These are phyloP conservation scores for Amanita pallidorosea DNA, from an alignment of 768 basidiomycete genomes.

Conservation along the genomic window DNA sequence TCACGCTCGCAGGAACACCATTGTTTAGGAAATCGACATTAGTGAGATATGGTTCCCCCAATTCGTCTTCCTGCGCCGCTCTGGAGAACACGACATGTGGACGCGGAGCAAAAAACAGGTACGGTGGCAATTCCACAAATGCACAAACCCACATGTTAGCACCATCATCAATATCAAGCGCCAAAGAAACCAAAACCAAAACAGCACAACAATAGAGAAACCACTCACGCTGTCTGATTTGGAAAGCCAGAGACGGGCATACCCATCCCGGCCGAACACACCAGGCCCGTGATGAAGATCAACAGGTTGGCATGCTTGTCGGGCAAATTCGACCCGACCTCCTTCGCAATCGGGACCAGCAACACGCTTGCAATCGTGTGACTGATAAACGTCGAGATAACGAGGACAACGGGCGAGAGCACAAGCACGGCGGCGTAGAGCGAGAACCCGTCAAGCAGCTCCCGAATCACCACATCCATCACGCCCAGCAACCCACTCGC, in stretches of 20 bases:
- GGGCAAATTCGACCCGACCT: constrained; percentile 75
- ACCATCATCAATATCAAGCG: not conserved
- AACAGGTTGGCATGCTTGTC: constrained; percentile 67
- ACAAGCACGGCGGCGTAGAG: constrained; percentile 65
- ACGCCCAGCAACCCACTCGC: constrained; percentile 81
- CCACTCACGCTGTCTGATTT: constrained; percentile 86
- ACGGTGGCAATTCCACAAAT: not conserved
- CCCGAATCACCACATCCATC: constrained; percentile 53
- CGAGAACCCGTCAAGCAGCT: constrained; percentile 47
- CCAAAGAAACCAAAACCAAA: too few relatives aligned
- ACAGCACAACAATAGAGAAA: constrained; percentile 10
- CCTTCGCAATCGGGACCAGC: constrained; percentile 91
- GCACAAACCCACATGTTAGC: not conserved
- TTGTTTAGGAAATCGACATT: constrained; percentile 89
- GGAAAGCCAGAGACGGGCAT: constrained; percentile 99
- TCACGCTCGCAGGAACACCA: constrained; percentile 87
- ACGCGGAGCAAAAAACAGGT: not conserved
- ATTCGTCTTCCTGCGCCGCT: constrained; percentile 88
- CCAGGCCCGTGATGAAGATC: constrained; percentile 86
- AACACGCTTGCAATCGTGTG: constrained; percentile 96
- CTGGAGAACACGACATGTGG: constrained; percentile 22
- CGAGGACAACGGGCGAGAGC: constrained; percentile 60
- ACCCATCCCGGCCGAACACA: constrained; percentile 96
- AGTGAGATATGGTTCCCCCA: constrained; percentile 80
- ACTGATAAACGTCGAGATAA: constrained; percentile 92